A percentile compares a stretch with the other conserved stretches of the same genome.
phyloP scores from a whole-genome alignment of 2,329 filamentous ascomycete species.

The Fusarium bulbicola region DNA sequence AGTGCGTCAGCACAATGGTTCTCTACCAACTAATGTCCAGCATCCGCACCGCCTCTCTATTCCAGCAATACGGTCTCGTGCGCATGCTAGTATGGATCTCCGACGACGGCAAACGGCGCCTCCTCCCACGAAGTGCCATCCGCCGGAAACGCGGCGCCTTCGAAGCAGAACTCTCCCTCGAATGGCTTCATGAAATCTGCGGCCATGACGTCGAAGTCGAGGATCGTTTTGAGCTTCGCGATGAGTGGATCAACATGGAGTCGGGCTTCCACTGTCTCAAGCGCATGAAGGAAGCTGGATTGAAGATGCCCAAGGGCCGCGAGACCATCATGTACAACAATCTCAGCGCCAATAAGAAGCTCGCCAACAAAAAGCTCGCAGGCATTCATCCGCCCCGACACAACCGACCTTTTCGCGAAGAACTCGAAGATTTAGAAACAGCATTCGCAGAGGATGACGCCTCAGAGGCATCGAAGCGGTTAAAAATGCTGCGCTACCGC shows the following conservation, averaged over 20 bases:
- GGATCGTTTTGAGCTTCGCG: conserved; percentile 51
- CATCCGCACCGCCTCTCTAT: conserved; percentile 65
- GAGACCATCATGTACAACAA: conserved; percentile 46
- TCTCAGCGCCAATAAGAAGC: conserved; percentile 33
- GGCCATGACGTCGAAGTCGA: conserved; percentile 47
- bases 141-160: conserved; percentile 66
- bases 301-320: conserved; percentile 57
- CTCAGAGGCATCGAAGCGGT: conserved; percentile 22
- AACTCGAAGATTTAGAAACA: conserved; percentile 53
- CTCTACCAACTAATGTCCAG: conserved; percentile 69
- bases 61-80: conserved; percentile 81
- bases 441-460: conserved; percentile 17
- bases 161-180: conserved; percentile 68
- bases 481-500: conserved; percentile 44
- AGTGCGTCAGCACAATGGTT: conserved; percentile 66
- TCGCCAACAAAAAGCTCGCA: conserved; percentile 42
- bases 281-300: conserved; percentile 57
- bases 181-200: conserved; percentile 68
- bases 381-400: conserved; percentile 43
- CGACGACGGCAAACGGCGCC: conserved; percentile 63
- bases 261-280: conserved; percentile 52
- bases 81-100: conserved; percentile 80
- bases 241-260: conserved; percentile 58
- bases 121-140: conserved; percentile 69
- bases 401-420: conserved; percentile 53